A percentile compares a stretch with the other conserved stretches of the same genome.
Evolutionary conservation across 228 moss, liverwort and hornwort species (phyloP).

Genomic region (Sphagnum fallax): DNA sequence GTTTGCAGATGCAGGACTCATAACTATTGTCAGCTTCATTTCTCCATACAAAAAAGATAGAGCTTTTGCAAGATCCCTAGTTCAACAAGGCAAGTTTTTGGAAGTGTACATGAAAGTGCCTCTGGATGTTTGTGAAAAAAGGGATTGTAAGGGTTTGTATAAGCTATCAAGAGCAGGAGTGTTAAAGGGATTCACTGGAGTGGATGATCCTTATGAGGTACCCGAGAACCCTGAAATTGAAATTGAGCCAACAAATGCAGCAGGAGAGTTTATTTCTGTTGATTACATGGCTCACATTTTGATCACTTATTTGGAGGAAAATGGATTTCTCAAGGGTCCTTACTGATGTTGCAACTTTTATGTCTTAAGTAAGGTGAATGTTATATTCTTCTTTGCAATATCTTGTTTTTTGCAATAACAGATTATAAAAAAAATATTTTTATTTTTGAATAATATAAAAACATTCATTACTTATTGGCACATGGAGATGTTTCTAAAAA

Average conservation of each 20-base stretch:
- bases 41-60: constrained; percentile 24
- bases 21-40: constrained; percentile 26
- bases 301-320: constrained; percentile 14
- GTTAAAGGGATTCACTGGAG: constrained; percentile 23
- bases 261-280: constrained; percentile 18
- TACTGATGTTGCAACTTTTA: neutral
- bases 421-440: too few relatives aligned
- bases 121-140: constrained; percentile 19
- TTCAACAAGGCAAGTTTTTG: constrained; percentile 12
- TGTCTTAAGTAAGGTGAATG: too few relatives aligned
- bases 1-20: constrained; percentile 23
- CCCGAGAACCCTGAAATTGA: constrained; percentile 34
- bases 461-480: too few relatives aligned
- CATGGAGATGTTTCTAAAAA: too few relatives aligned
- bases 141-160: constrained; percentile 28
- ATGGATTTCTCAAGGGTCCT: constrained; percentile 26
- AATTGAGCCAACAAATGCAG: constrained; percentile 12
- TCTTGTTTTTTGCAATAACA: too few relatives aligned
- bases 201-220: constrained; percentile 29
- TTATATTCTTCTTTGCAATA: too few relatives aligned
- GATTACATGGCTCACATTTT: constrained; percentile 32
- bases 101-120: constrained; percentile 31
- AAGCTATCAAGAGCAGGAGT: constrained; percentile 25
- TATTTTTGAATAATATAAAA: too few relatives aligned
- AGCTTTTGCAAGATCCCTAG: constrained; percentile 16